Evolutionary conservation across 2,329 filamentous ascomycete genomes (phyloP).

Genomic region (Akanthomyces dipterigenus): DNA sequence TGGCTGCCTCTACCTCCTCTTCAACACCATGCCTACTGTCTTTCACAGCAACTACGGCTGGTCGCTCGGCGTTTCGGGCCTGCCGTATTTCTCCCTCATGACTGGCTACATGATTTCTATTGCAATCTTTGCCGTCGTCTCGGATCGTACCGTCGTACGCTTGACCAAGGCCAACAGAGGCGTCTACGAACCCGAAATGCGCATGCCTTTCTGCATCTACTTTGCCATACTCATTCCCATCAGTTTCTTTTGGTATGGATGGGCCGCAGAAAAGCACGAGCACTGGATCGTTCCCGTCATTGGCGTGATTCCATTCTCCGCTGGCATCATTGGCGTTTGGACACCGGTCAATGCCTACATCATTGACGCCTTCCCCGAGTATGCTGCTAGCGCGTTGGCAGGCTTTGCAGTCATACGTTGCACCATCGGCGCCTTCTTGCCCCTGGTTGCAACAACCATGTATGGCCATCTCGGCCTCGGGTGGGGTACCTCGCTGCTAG

Average conservation of each 20-base stretch:
- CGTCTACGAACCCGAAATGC: constrained; percentile 28
- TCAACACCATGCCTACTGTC: constrained; percentile 45
- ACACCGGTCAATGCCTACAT: constrained; percentile 45
- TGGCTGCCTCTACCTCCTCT: constrained; percentile 46
- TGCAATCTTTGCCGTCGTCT: constrained; percentile 33
- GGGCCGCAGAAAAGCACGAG: constrained; percentile 24
- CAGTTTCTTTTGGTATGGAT: constrained; percentile 30
- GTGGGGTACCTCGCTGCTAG: constrained; percentile 45
- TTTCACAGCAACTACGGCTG: constrained; percentile 42
- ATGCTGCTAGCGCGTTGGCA: constrained; percentile 26
- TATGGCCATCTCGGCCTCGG: constrained; percentile 56
- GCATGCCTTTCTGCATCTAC: constrained; percentile 26
- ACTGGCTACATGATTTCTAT: constrained; percentile 36
- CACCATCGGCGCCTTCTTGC: constrained; percentile 61
- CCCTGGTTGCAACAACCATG: constrained; percentile 58
- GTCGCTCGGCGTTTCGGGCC: constrained; percentile 37
- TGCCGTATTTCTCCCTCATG: constrained; percentile 43
- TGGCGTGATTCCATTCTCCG: constrained; percentile 39
- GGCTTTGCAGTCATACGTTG: constrained; percentile 35
- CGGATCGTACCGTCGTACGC: constrained; percentile 38
- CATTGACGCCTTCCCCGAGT: constrained; percentile 26
- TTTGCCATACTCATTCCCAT: constrained; percentile 26
- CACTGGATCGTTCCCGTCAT: constrained; percentile 28
- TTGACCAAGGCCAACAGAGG: constrained; percentile 38
- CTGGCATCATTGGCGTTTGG: constrained; percentile 35